These are phyloP conservation scores for Mycena crocata DNA, from an alignment of 768 basidiomycete genomes.

Conservation along the genomic window DNA sequence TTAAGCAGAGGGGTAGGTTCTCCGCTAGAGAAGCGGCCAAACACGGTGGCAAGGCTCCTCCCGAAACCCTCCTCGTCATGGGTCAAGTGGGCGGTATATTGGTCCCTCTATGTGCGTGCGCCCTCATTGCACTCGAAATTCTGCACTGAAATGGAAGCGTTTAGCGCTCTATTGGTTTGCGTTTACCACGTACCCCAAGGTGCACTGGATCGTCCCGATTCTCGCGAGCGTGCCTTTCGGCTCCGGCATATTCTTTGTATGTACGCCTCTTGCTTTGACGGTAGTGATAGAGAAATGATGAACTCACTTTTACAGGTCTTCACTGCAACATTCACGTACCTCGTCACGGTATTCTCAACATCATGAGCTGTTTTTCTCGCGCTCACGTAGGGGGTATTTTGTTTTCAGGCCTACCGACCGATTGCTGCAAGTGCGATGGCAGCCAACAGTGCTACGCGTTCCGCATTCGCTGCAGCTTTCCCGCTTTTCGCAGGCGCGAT, in stretches of 20 bases:
- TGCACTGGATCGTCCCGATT: constrained; percentile 77
- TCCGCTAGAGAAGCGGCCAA: constrained; percentile 50
- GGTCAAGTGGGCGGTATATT: constrained; percentile 77
- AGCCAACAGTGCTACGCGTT: constrained; percentile 72
- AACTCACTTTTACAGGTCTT: no score
- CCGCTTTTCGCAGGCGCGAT: constrained; percentile 75
- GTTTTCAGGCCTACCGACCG: constrained; percentile 61
- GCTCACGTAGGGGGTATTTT: not conserved
- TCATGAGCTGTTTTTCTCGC: not conserved
- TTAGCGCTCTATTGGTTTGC: constrained; percentile 73
- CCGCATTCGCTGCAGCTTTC: constrained; percentile 70
- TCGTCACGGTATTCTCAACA: constrained; percentile 69
- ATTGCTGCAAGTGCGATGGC: constrained; percentile 78
- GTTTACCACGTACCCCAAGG: constrained; percentile 58
- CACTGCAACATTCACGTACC: constrained; percentile 77
- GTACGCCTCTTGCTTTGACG: no score
- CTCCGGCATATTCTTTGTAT: constrained; percentile 72
- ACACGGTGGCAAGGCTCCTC: constrained; percentile 63
- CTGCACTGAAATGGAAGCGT: constrained; percentile 49
- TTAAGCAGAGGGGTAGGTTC: constrained; percentile 43
- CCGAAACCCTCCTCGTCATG: constrained; percentile 74
- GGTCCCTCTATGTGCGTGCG: constrained; percentile 65
- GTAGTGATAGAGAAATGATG: no score
- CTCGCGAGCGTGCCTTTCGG: constrained; percentile 76
- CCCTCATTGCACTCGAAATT: constrained; percentile 54